A percentile compares a stretch with the other conserved stretches of the same genome.
These are phyloP conservation scores for Selenicereus undatus DNA, from an alignment of 148 eudicot genomes.

Conservation along the genomic window DNA sequence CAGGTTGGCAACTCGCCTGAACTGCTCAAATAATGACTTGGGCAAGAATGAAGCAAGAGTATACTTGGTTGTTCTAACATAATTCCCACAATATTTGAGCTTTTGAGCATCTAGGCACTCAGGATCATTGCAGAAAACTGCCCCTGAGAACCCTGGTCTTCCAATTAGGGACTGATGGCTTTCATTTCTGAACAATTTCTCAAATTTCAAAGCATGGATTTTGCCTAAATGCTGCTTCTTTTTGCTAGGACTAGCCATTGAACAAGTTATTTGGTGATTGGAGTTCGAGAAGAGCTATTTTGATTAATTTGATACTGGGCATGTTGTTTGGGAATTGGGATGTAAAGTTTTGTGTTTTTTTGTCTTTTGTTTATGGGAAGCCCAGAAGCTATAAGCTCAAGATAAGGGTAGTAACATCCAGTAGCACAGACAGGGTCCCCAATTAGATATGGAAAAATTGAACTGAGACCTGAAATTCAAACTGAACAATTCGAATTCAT, in stretches of 20 bases:
- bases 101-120: slow-evolving; percentile 35
- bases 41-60: slow-evolving; percentile 53
- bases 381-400: background rate
- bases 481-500: no score
- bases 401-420: background rate
- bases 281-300: background rate
- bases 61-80: slow-evolving; percentile 59
- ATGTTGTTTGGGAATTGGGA: background rate
- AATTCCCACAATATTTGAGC: slow-evolving; percentile 38
- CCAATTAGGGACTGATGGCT: slow-evolving; percentile 40
- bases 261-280: background rate
- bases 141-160: slow-evolving; percentile 51
- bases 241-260: slow-evolving; percentile 32
- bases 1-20: slow-evolving; percentile 67
- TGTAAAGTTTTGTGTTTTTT: background rate
- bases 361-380: background rate
- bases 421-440: background rate
- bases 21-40: slow-evolving; percentile 75
- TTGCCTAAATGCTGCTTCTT: slow-evolving; percentile 33
- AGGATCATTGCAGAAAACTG: slow-evolving; percentile 57
- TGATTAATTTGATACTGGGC: background rate
- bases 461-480: no score
- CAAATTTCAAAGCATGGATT: slow-evolving; percentile 23
- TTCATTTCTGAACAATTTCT: slow-evolving; percentile 21
- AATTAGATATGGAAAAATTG: no score